Conservation (phyloP, 352 stramenopile species). For the Peronospora belbahrii region DNA sequence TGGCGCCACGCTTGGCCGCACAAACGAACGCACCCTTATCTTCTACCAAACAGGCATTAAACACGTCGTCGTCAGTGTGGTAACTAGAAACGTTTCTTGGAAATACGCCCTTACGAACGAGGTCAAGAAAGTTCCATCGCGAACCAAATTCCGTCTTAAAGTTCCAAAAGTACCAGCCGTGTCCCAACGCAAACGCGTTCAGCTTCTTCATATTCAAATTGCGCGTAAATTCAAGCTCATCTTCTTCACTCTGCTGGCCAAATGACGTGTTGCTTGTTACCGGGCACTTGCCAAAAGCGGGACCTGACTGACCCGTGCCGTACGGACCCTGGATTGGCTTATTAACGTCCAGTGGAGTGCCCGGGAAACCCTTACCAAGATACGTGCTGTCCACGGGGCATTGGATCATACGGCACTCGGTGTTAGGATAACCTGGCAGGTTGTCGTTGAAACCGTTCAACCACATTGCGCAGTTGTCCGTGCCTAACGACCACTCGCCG, state of each 20-base stretch:
- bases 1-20: constrained; percentile 59
- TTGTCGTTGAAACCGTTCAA: constrained; percentile 87
- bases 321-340: constrained; percentile 86
- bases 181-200: constrained; percentile 83
- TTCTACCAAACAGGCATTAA: constrained; percentile 53
- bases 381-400: constrained; percentile 86
- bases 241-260: constrained; percentile 67
- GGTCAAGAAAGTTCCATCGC: constrained; percentile 86
- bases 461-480: constrained; percentile 84
- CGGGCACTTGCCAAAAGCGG: constrained; percentile 86
- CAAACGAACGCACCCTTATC: constrained; percentile 73
- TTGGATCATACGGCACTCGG: constrained; percentile 77
- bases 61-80: constrained; percentile 47
- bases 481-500: constrained; percentile 91
- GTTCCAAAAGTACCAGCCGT: constrained; percentile 96
- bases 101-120: constrained; percentile 55
- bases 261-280: constrained; percentile 78
- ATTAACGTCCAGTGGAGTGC: constrained; percentile 82
- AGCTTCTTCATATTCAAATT: constrained; percentile 90
- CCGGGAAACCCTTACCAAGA: constrained; percentile 84
- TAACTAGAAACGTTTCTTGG: constrained; percentile 75
- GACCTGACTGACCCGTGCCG: constrained; percentile 72
- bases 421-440: constrained; percentile 88
- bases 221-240: constrained; percentile 70
- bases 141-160: constrained; percentile 90